phyloP scores from a whole-genome alignment of 2,329 filamentous ascomycete genomes.

The Botryotinia calthae region DNA sequence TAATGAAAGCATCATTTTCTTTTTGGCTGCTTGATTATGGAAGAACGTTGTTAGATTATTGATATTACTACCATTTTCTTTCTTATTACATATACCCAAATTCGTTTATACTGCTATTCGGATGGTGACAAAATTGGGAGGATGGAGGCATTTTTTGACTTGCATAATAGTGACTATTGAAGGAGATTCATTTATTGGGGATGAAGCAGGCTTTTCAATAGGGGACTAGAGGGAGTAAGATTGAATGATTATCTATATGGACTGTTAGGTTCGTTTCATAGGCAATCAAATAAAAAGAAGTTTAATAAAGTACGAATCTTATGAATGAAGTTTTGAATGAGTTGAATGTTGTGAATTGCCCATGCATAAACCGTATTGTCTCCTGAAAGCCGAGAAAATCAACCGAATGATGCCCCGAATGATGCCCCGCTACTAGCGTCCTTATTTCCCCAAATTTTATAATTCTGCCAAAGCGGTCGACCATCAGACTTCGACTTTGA shows the following conservation, averaged over 20 bases:
- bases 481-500: background rate
- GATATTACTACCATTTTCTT: slow-evolving; percentile 23
- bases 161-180: slow-evolving; percentile 16
- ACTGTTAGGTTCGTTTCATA: background rate
- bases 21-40: slow-evolving; percentile 19
- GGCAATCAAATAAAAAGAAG: background rate
- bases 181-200: slow-evolving; percentile 1
- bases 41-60: slow-evolving; percentile 20
- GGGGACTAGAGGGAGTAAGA: background rate
- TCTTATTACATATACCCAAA: slow-evolving; percentile 38
- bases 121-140: slow-evolving; percentile 14
- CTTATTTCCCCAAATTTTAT: background rate
- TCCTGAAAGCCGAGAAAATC: background rate
- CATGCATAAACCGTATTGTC: background rate
- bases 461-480: slow-evolving; percentile 14
- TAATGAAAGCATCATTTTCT: slow-evolving; percentile 22
- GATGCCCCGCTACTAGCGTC: slow-evolving; percentile 13
- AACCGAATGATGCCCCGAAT: background rate
- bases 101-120: slow-evolving; percentile 34
- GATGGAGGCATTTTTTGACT: slow-evolving; percentile 6
- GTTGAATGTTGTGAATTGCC: background rate
- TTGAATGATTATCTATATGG: slow-evolving; percentile 2
- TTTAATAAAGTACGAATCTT: background rate
- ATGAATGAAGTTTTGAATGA: background rate
- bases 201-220: slow-evolving; percentile 17